These are phyloP conservation scores for Kitagawia praeruptora DNA, from an alignment of 129 eudicot species.

Conservation along the genomic window DNA sequence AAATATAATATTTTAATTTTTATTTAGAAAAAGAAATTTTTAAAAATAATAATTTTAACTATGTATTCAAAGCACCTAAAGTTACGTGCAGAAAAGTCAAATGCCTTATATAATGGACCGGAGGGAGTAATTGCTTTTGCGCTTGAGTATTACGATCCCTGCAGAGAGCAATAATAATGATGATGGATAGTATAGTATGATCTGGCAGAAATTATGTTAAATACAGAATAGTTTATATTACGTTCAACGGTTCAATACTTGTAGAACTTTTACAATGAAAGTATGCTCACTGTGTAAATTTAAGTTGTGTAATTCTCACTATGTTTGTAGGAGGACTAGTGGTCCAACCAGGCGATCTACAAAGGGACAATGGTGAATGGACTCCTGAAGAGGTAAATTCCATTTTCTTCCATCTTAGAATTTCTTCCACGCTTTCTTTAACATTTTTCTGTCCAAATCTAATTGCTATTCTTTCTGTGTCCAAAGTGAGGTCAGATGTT, in stretches of 20 bases:
- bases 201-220: neutral
- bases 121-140: neutral
- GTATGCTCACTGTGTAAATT: neutral
- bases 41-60: too few relatives aligned
- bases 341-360: conserved; percentile 93
- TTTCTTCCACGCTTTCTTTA: neutral
- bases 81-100: too few relatives aligned
- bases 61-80: too few relatives aligned
- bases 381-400: conserved; percentile 64
- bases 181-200: neutral
- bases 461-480: too few relatives aligned
- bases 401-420: conserved; percentile 3
- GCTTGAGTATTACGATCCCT: neutral
- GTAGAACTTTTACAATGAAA: neutral
- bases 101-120: too few relatives aligned
- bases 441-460: neutral
- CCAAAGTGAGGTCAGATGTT: too few relatives aligned
- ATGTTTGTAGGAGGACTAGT: conserved; percentile 51
- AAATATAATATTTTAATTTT: too few relatives aligned
- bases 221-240: neutral
- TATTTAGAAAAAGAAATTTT: too few relatives aligned
- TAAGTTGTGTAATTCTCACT: neutral
- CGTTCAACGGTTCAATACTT: neutral
- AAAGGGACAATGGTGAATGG: conserved; percentile 93
- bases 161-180: neutral